Evolutionary conservation across 2,329 filamentous ascomycete genomes (phyloP).

Genomic region (Cucurbitaria berberidis): DNA sequence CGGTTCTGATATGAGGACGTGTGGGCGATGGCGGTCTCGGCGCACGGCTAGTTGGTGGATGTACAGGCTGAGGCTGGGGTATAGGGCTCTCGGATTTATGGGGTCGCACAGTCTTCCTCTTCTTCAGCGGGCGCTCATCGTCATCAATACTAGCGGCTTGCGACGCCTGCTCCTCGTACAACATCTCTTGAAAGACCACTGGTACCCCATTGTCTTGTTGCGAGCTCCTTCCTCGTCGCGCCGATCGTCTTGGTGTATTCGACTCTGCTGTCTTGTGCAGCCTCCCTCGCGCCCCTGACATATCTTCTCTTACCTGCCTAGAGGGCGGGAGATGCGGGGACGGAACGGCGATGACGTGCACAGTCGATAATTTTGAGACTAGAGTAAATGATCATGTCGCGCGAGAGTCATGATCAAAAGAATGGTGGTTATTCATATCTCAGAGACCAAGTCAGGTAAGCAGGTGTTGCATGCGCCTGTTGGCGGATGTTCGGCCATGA

Average conservation of each 20-base stretch:
- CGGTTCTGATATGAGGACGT: constrained; percentile 11
- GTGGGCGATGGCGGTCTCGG: constrained; percentile 7
- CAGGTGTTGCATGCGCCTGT: background rate
- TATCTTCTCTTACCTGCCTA: constrained; percentile 11
- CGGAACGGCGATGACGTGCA: background rate
- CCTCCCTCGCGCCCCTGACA: constrained; percentile 37
- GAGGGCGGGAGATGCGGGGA: constrained; percentile 3
- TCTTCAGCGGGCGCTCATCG: constrained; percentile 49
- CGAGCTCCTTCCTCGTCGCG: constrained; percentile 25
- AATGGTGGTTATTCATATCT: background rate
- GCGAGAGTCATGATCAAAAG: background rate
- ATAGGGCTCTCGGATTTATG: constrained; percentile 9
- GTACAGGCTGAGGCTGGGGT: background rate
- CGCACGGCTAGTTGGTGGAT: background rate
- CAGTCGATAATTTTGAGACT: background rate
- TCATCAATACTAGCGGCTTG: constrained; percentile 35
- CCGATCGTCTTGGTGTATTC: constrained; percentile 30
- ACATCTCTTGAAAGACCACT: constrained; percentile 55
- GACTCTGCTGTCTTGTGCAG: constrained; percentile 25
- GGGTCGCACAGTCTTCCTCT: constrained; percentile 33
- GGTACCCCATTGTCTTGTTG: constrained; percentile 43
- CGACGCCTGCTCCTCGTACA: constrained; percentile 50
- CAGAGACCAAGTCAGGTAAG: background rate
- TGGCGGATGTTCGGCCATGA: background rate
- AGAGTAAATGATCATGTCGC: background rate